Percentiles rank a stretch among this genome's conserved stretches.
phyloP scores from a whole-genome alignment of 83 land plant genomes.

The Isoetes engelmannii region DNA sequence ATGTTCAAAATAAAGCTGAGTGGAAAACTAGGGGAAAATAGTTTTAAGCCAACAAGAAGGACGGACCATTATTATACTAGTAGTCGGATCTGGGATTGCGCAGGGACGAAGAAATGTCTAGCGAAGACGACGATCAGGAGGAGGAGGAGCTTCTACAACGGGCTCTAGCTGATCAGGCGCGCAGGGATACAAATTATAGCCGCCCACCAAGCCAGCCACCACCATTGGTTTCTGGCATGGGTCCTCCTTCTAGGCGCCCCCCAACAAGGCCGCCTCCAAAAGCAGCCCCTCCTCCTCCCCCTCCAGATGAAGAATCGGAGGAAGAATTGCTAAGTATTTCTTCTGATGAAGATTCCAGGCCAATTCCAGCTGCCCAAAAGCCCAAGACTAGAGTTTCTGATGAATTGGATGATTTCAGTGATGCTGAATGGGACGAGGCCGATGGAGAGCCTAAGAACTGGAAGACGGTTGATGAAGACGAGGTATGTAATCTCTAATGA shows the following conservation, averaged over 20 bases:
- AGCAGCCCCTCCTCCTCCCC: conserved; percentile 8
- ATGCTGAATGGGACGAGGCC: conserved; percentile 33
- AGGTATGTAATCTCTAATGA: conserved; percentile 35
- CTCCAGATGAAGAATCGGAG: conserved; percentile 30
- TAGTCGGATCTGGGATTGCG: background rate
- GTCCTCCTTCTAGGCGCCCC: conserved; percentile 13
- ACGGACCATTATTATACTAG: no score
- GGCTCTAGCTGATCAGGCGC: conserved; percentile 31
- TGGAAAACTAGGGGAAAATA: no score
- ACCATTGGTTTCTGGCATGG: conserved; percentile 3
- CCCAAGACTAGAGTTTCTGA: background rate
- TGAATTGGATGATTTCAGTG: conserved; percentile 9
- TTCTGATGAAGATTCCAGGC: conserved; percentile 30
- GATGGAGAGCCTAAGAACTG: conserved; percentile 71
- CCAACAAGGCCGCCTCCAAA: conserved; percentile 10
- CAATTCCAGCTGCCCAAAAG: background rate
- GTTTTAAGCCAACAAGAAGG: no score
- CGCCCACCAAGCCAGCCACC: conserved; percentile 13
- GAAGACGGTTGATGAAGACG: conserved; percentile 74
- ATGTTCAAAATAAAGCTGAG: no score
- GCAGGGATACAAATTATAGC: conserved; percentile 20
- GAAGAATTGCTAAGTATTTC: conserved; percentile 36
- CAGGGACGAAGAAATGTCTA: background rate
- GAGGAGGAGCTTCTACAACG: conserved; percentile 35
- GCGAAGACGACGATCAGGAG: conserved; percentile 24